phyloP scores from a whole-genome alignment of 2,329 filamentous ascomycete species.

The Paraconiothyrium sp. region DNA sequence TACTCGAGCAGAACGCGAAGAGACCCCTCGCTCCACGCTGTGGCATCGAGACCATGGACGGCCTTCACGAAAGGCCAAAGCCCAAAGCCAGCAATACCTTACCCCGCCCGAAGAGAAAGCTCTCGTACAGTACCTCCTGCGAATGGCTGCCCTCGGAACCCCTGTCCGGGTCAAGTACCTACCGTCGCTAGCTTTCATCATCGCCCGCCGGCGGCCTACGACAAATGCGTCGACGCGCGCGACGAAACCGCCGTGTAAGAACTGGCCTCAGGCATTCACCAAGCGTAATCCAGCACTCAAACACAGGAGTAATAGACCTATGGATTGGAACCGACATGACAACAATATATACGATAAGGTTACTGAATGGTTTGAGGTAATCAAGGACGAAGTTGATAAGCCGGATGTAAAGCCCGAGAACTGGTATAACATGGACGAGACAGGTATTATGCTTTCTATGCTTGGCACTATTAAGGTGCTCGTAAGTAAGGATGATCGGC shows the following conservation, averaged over 20 bases:
- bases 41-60: too few species aligned
- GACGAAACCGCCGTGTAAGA: slow-evolving; percentile 6
- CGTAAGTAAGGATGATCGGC: slow-evolving; percentile 5
- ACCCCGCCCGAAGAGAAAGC: slow-evolving; percentile 40
- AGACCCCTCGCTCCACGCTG: too few species aligned
- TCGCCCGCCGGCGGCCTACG: slow-evolving; percentile 18
- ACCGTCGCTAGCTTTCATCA: slow-evolving; percentile 20
- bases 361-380: slow-evolving; percentile 16
- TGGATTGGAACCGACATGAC: slow-evolving; percentile 27
- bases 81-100: slow-evolving; percentile 39
- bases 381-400: slow-evolving; percentile 11
- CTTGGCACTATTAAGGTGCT: slow-evolving; percentile 5
- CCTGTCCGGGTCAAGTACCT: slow-evolving; percentile 24
- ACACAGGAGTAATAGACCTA: slow-evolving; percentile 17
- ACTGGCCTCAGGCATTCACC: slow-evolving; percentile 7
- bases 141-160: slow-evolving; percentile 20
- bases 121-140: slow-evolving; percentile 25
- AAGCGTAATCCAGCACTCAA: slow-evolving; percentile 22
- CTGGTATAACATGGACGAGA: slow-evolving; percentile 26
- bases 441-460: slow-evolving; percentile 17
- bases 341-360: slow-evolving; percentile 25
- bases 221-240: neutral
- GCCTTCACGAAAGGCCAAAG: slow-evolving; percentile 3
- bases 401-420: slow-evolving; percentile 25
- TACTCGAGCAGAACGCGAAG: too few species aligned